These are phyloP conservation scores for Bonnemaisonia californica DNA, from an alignment of 31 red algal genomes.

Conservation along the genomic window DNA sequence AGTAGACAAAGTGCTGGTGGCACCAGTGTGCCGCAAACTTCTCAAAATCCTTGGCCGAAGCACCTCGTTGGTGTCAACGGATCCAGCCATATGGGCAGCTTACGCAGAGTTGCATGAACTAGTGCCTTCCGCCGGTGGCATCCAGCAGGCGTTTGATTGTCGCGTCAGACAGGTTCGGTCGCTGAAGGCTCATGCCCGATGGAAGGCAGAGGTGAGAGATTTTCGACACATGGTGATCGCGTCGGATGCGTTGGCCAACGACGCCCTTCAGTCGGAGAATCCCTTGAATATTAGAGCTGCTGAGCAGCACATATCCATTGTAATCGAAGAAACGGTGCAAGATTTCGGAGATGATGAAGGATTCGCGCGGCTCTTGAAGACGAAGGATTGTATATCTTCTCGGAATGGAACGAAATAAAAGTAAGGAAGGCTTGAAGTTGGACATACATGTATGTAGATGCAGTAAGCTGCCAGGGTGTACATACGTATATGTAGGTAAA, in stretches of 20 bases:
- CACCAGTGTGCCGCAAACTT: constrained; percentile 53
- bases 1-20: constrained; percentile 49
- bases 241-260: constrained; percentile 45
- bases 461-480: too few relatives aligned
- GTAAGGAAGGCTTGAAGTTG: too few relatives aligned
- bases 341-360: constrained; percentile 45
- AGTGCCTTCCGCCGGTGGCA: constrained; percentile 22
- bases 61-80: constrained; percentile 74
- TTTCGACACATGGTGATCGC: constrained; percentile 58
- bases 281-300: constrained; percentile 46
- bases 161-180: constrained; percentile 64
- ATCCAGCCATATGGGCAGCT: constrained; percentile 82
- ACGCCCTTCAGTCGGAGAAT: constrained; percentile 46
- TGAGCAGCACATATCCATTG: constrained; percentile 46
- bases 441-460: too few relatives aligned
- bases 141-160: constrained; percentile 48
- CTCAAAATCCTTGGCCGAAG: constrained; percentile 67
- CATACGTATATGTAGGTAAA: too few relatives aligned
- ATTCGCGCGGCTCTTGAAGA: constrained; percentile 29
- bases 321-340: constrained; percentile 57
- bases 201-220: constrained; percentile 42
- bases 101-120: constrained; percentile 77
- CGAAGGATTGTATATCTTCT: not conserved
- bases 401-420: not conserved
- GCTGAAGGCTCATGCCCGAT: constrained; percentile 42